Evolutionary conservation across 2,329 filamentous ascomycete species (phyloP), one percentile per base, ranked within the genome.

Genomic region (Fusarium verrucosum): DNA sequence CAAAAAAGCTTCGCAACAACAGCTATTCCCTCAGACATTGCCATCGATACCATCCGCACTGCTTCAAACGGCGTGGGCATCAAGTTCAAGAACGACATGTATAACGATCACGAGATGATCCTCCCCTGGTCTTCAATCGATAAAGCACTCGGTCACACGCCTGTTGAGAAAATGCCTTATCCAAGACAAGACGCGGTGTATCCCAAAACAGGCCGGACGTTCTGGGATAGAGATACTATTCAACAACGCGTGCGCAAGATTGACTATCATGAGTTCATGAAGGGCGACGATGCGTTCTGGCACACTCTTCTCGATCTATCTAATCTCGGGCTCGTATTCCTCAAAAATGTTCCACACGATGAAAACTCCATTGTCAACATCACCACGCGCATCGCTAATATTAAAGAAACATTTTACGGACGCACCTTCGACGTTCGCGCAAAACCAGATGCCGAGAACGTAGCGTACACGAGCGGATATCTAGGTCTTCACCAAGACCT

Each of bases 401-500:
- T 97, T 23, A 90, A 92, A 72, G 88, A 92, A 70, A 95, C 94
- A 9, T 95, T 98, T 74, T 98, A 98, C 76, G 95, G 95, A 37
- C 82, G 84, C 68, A 96, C 92, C 0, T 98, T 94, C 88, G 91
- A 97, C 76, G 94, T 98, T 13, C 86, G 88, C 50, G 92, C 89
- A 5, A 90, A 96, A 50, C 70, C 90, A 2, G 76, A 92, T 52
- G 92, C 94, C 22, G 93, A 94, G 73, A 98, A 98, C 74, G 91
- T 97, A 5, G 94, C 95, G 10, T 93, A 98, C 78, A 97, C 94
- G 1, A 89, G 85, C 72, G 84, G 89, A 44, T 89, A 89, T 72
- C 87, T 98, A 2, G 92, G 91, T 16, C 88, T 97, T 43, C 95
- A 99, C 79, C 95, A 97, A 86, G 95, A 98, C 74, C 84, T 98